A percentile compares a stretch with the other conserved stretches of the same genome.
Evolutionary conservation across 2,329 filamentous ascomycete species (phyloP).

Genomic region (Fusarium sp.): DNA sequence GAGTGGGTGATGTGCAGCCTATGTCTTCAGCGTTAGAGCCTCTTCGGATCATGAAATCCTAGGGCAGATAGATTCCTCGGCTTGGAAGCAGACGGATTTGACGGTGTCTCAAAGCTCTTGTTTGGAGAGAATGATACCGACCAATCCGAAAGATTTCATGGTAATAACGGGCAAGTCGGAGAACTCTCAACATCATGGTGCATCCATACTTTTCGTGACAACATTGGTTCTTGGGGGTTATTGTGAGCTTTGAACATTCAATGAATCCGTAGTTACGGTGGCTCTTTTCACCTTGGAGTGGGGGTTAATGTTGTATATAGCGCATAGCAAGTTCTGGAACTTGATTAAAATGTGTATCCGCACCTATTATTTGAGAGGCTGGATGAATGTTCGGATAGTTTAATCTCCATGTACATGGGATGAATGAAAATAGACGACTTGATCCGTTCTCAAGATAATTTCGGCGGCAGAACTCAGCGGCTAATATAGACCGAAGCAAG

Average conservation of each 20-base stretch:
- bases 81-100: neutral
- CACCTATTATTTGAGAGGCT: neutral
- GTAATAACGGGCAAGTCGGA: neutral
- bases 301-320: slow-evolving; percentile 21
- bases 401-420: slow-evolving; percentile 19
- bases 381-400: slow-evolving; percentile 12
- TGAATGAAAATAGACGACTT: slow-evolving; percentile 15
- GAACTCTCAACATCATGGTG: neutral
- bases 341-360: slow-evolving; percentile 16
- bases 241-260: neutral
- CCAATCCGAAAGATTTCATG: neutral
- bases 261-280: neutral
- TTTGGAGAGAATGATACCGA: neutral
- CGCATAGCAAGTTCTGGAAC: slow-evolving; percentile 30
- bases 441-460: slow-evolving; percentile 15
- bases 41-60: neutral
- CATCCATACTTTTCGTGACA: neutral
- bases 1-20: neutral
- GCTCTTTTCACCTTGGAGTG: slow-evolving; percentile 22
- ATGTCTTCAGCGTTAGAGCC: neutral
- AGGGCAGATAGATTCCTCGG: neutral
- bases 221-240: neutral
- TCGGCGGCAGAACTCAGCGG: slow-evolving; percentile 28
- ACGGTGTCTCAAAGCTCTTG: neutral
- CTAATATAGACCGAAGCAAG: slow-evolving; percentile 20